phyloP scores from a whole-genome alignment of 768 basidiomycete genomes.

The Amanita rubescens region DNA sequence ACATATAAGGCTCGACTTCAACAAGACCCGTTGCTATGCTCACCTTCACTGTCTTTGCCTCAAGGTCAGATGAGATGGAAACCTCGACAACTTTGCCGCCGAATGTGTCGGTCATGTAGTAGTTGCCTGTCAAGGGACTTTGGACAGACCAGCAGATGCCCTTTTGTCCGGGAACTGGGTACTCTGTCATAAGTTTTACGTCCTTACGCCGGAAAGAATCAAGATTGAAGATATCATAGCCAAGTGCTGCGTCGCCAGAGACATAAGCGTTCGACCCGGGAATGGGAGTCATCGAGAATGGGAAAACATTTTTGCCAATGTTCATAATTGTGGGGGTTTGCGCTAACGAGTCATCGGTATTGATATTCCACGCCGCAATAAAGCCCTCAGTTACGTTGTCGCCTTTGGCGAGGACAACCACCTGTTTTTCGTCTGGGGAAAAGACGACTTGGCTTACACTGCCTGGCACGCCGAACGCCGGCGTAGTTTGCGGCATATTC shows the following conservation, averaged over 20 bases:
- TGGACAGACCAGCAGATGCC: slow-evolving; percentile 1
- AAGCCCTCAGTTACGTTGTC: neutral
- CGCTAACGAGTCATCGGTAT: neutral
- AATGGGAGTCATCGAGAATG: neutral
- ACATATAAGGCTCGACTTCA: neutral
- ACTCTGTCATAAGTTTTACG: neutral
- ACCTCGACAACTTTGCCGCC: neutral
- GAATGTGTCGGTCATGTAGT: slow-evolving; percentile 1
- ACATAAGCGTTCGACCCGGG: neutral
- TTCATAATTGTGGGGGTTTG: neutral
- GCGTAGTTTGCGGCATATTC: neutral
- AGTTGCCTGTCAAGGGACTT: neutral
- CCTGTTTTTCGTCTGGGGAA: neutral
- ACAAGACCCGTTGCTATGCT: no score
- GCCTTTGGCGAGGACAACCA: neutral
- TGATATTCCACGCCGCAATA: neutral
- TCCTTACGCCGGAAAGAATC: neutral
- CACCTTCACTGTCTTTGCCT: neutral
- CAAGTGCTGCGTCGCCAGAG: neutral
- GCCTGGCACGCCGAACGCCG: neutral
- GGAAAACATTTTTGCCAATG: neutral
- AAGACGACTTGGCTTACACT: neutral
- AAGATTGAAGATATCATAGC: neutral
- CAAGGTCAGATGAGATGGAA: neutral
- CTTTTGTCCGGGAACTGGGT: neutral